Conservation (phyloP, 2,329 filamentous ascomycete species). For the Dryadomyces quercus-mongolicae region DNA sequence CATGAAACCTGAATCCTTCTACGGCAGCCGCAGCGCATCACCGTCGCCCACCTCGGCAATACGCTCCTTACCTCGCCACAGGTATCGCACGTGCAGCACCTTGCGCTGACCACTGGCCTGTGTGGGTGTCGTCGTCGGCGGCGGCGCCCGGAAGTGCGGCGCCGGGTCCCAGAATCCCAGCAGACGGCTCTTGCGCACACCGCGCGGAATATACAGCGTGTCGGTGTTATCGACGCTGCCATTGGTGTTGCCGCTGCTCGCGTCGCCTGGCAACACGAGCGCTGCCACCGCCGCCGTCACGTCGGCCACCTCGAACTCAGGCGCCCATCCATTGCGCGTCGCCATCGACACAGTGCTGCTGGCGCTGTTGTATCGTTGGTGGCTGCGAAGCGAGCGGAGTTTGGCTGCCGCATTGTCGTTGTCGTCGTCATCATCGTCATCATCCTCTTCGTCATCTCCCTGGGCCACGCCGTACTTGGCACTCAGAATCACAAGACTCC, state of each 20-base stretch:
- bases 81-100: constrained; percentile 32
- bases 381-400: neutral
- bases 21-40: constrained; percentile 23
- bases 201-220: constrained; percentile 24
- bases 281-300: constrained; percentile 35
- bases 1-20: too few relatives aligned
- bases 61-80: constrained; percentile 23
- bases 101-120: constrained; percentile 17
- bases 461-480: constrained; percentile 32
- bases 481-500: constrained; percentile 34
- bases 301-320: constrained; percentile 30
- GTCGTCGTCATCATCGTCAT: constrained; percentile 12
- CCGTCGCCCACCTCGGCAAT: constrained; percentile 23
- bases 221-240: constrained; percentile 1
- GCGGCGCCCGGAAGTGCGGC: constrained; percentile 16
- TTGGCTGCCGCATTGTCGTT: constrained; percentile 4
- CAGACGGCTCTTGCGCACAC: constrained; percentile 29
- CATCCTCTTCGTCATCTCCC: constrained; percentile 7
- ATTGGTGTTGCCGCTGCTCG: constrained; percentile 14
- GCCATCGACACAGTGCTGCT: constrained; percentile 8
- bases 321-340: constrained; percentile 12
- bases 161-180: constrained; percentile 40
- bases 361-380: neutral
- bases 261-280: constrained; percentile 19
- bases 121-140: neutral